phyloP scores from a whole-genome alignment of 306 rosid genomes.

The Rosa multiflora region DNA sequence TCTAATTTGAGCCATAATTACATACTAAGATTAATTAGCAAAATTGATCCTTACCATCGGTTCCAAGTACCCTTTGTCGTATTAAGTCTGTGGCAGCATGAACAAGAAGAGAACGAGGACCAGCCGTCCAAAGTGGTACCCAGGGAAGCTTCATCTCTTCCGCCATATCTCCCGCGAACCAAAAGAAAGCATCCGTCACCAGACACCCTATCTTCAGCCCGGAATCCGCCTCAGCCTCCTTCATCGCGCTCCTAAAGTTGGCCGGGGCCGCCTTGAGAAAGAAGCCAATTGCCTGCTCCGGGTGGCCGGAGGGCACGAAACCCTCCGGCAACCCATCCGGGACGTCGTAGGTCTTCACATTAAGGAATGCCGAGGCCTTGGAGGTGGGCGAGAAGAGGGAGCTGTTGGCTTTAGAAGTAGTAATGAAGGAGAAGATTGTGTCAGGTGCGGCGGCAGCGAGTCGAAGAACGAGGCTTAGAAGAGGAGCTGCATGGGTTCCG shows the following conservation, averaged over 20 bases:
- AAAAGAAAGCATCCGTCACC: constrained; percentile 60
- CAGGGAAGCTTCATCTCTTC: constrained; percentile 48
- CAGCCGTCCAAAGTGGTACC: constrained; percentile 84
- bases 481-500: constrained; percentile 68
- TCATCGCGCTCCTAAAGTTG: constrained; percentile 35
- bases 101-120: constrained; percentile 48
- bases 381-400: constrained; percentile 23
- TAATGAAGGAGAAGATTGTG: constrained; percentile 51
- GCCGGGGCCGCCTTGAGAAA: constrained; percentile 45
- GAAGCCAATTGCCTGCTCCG: constrained; percentile 14
- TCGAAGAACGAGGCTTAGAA: constrained; percentile 40
- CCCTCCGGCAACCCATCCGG: constrained; percentile 58
- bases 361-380: not conserved
- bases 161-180: constrained; percentile 63
- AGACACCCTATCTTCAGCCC: constrained; percentile 51
- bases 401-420: constrained; percentile 37
- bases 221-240: constrained; percentile 28
- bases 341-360: constrained; percentile 40
- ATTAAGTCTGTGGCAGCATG: constrained; percentile 39
- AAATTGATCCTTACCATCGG: constrained; percentile 23
- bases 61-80: constrained; percentile 22
- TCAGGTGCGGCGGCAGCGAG: constrained; percentile 39
- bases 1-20: not conserved
- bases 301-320: constrained; percentile 27
- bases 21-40: not conserved